Evolutionary conservation across 129 eudicot genomes (phyloP).

Genomic region (Helianthus annuus): DNA sequence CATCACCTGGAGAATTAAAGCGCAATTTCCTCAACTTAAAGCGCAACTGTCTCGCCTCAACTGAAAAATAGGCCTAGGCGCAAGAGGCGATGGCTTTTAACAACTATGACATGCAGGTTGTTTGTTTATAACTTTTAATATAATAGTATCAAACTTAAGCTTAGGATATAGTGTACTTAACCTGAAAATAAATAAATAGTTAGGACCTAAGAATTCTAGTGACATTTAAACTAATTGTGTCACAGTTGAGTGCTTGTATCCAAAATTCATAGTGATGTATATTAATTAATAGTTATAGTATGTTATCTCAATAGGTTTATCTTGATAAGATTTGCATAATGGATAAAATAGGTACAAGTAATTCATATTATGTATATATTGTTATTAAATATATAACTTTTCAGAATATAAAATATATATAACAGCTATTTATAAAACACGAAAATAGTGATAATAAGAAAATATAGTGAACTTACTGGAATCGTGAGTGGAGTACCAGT

Average conservation of each 20-base stretch:
- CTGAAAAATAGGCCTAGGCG: too few relatives aligned
- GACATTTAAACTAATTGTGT: background rate
- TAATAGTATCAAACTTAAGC: background rate
- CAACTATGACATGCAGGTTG: too few relatives aligned
- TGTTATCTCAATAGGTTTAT: background rate
- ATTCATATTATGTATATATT: background rate
- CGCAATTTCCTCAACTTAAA: too few relatives aligned
- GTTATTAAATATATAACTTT: background rate
- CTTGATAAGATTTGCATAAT: background rate
- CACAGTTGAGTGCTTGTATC: background rate
- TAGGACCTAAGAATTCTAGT: background rate
- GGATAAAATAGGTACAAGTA: background rate
- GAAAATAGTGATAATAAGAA: background rate
- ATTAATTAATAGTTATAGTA: background rate
- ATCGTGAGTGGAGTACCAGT: slow-evolving; percentile 49
- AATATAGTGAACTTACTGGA: slow-evolving; percentile 47
- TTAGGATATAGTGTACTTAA: background rate
- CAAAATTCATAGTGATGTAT: background rate
- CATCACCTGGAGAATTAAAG: too few relatives aligned
- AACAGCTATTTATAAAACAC: background rate
- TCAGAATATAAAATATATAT: background rate
- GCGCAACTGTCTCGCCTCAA: too few relatives aligned
- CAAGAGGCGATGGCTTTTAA: too few relatives aligned
- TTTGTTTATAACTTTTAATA: background rate
- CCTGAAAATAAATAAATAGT: background rate